A percentile compares a stretch with the other conserved stretches of the same genome.
These are phyloP conservation scores for Lizanozyma gosingica DNA, from an alignment of 1,139 yeast genomes.

Conservation along the genomic window DNA sequence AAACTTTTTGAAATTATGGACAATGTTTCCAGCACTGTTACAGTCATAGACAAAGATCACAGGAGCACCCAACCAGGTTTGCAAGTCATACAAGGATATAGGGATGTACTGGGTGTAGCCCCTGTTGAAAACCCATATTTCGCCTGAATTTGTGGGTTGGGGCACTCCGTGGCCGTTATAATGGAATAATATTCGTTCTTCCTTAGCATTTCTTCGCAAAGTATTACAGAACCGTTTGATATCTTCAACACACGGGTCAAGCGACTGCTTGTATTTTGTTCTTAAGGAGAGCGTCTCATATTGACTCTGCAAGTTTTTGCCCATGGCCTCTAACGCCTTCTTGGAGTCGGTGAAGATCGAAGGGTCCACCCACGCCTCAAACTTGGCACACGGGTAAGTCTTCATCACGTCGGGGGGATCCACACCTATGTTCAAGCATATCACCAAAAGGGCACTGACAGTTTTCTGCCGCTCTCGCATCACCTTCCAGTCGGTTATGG, in stretches of 20 bases:
- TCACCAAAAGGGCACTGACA: constrained; percentile 84
- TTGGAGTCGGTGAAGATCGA: constrained; percentile 75
- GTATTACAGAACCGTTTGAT: constrained; percentile 88
- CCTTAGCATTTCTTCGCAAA: constrained; percentile 82
- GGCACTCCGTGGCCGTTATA: constrained; percentile 99
- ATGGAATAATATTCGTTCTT: constrained; percentile 82
- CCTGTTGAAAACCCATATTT: constrained; percentile 95
- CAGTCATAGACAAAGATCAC: constrained; percentile 93
- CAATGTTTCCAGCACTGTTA: constrained; percentile 90
- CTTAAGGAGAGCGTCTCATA: constrained; percentile 84
- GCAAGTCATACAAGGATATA: constrained; percentile 83
- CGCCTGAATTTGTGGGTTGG: constrained; percentile 95
- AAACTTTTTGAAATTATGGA: constrained; percentile 80
- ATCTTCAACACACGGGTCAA: constrained; percentile 96
- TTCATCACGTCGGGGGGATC: constrained; percentile 96
- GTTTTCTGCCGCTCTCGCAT: constrained; percentile 90
- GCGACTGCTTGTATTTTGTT: constrained; percentile 80
- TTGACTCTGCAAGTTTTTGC: constrained; percentile 78
- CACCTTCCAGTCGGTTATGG: constrained; percentile 82
- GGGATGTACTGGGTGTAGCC: constrained; percentile 98
- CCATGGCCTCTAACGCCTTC: constrained; percentile 87
- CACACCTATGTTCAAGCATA: constrained; percentile 88
- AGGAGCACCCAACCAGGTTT: constrained; percentile 97
- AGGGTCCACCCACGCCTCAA: constrained; percentile 95
- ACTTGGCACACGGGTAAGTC: constrained; percentile 88